Evolutionary conservation across 2,329 filamentous ascomycete genomes (phyloP), one percentile per base, ranked within the genome.

Genomic region (Claviceps arundinis): DNA sequence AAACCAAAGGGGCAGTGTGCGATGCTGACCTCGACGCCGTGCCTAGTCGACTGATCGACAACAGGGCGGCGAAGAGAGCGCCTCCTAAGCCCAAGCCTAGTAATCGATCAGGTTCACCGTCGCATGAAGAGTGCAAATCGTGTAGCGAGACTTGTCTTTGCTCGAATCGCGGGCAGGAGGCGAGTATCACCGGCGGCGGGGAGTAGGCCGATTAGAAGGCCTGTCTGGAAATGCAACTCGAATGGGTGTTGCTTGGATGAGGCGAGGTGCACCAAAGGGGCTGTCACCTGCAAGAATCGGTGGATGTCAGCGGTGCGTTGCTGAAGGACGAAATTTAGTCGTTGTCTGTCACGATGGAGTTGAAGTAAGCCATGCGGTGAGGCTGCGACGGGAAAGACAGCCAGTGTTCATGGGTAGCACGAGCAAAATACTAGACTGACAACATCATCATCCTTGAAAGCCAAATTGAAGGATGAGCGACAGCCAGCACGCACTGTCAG

Each of bases 1-100:
- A 57, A 58, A 61, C 59, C 55, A 54, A 37, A 48, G 52, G 56
- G 56, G 55, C 57, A 60, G 55, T 19, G 30, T 40, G 61, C 60
- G 54, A 50, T 55, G 56, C 56, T 60, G 57, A 57, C 56, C 57
- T 58, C 57, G 57, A 58, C 47, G 30, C 51, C 50, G 51, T 53
- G 50, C 43, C 53, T 53, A 56, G 52, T 59, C 53, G 54, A 54
- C 51, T 54, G 52, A 52, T 60, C 54, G 56, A 57, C 56, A 50
- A 56, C 55, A 55, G 51, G 55, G 51, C 59, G 60, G 53, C 62
- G 60, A 58, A 59, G 51, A 57, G 58, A 58, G 61, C 61, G 62
- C 61, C 64, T 65, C 65, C 60, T 63, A 60, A 60, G 61, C 60
- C 59, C 57, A 59, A 57, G 58, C 51, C 53, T 49, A 46, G 17